Conservation (phyloP, 441 rosid species). For the Macaranga tanarius region DNA sequence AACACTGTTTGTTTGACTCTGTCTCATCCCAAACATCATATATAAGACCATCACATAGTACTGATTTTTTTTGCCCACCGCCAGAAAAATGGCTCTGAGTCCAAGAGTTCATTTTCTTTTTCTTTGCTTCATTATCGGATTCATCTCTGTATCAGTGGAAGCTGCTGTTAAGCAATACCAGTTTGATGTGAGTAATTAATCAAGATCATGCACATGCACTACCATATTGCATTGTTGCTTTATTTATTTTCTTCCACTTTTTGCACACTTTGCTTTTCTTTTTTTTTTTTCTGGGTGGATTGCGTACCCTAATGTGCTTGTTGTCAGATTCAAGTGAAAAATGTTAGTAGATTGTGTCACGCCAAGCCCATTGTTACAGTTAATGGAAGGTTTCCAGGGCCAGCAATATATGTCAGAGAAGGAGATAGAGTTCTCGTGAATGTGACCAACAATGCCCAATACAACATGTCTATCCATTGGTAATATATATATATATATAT, state of each 20-base stretch:
- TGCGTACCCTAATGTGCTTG: too few species aligned
- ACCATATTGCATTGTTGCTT: too few species aligned
- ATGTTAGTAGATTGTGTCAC: slow-evolving; percentile 28
- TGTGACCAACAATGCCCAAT: slow-evolving; percentile 22
- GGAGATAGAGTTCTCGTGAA: slow-evolving; percentile 24
- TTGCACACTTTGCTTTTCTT: too few species aligned
- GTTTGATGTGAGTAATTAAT: slow-evolving; percentile 29
- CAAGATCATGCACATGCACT: neutral
- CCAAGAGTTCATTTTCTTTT: slow-evolving; percentile 14
- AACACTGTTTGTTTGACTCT: neutral
- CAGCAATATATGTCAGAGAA: slow-evolving; percentile 24
- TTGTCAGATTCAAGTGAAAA: slow-evolving; percentile 26
- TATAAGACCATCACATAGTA: neutral
- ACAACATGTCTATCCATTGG: slow-evolving; percentile 26
- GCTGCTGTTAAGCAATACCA: slow-evolving; percentile 35
- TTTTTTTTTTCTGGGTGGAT: neutral
- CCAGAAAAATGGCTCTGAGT: slow-evolving; percentile 13
- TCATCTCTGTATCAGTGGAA: slow-evolving; percentile 18
- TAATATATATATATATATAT: neutral
- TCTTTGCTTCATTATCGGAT: slow-evolving; percentile 15
- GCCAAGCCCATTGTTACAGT: slow-evolving; percentile 30
- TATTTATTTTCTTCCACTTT: too few species aligned
- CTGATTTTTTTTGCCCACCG: neutral
- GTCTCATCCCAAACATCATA: neutral
- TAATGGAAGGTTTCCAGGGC: slow-evolving; percentile 29